Conservation (phyloP, 768 basidiomycete genomes). For the Tubosaeta sp. region DNA sequence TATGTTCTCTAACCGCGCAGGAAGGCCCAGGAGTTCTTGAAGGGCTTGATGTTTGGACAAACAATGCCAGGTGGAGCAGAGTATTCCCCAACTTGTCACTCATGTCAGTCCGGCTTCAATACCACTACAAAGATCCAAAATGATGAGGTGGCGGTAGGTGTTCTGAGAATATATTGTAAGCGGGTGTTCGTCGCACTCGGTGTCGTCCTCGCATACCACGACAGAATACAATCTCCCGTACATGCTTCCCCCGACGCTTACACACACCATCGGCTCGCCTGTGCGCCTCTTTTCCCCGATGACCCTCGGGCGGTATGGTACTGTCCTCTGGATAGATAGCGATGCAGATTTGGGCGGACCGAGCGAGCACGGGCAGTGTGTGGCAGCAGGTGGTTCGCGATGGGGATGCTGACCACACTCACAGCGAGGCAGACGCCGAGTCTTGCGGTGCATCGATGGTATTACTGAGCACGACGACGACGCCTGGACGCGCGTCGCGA, state of each 20-base stretch:
- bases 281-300: slow-evolving; percentile 56
- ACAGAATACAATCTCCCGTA: slow-evolving; percentile 43
- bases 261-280: slow-evolving; percentile 48
- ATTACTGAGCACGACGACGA: slow-evolving; percentile 43
- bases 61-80: no score
- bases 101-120: no score
- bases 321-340: slow-evolving; percentile 63
- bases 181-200: background rate
- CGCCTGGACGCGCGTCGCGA: slow-evolving; percentile 41
- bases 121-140: no score
- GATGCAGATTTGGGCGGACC: slow-evolving; percentile 45
- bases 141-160: no score
- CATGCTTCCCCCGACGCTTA: slow-evolving; percentile 30
- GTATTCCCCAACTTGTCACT: no score
- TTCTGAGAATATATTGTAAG: no score
- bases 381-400: slow-evolving; percentile 38
- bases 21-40: no score
- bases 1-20: no score
- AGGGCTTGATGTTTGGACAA: no score
- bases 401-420: background rate
- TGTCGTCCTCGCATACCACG: background rate
- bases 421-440: background rate
- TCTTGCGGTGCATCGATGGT: slow-evolving; percentile 28
- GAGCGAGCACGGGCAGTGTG: slow-evolving; percentile 51
- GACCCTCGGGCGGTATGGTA: slow-evolving; percentile 54